Conservation (phyloP, 1,284 basidiomycete species). For the Trichosporon inkin region DNA sequence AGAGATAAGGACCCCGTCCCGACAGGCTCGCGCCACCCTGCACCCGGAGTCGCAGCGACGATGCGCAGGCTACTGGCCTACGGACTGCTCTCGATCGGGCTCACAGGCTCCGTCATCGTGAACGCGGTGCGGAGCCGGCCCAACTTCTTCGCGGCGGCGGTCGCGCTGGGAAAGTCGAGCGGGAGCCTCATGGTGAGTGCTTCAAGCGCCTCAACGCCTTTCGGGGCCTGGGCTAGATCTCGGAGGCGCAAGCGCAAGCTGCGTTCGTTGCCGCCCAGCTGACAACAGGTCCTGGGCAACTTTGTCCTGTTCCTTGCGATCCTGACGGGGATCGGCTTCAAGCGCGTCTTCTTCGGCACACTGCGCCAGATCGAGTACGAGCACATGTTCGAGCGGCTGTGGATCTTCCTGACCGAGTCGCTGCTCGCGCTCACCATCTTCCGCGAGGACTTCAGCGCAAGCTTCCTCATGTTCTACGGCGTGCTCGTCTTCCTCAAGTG, state of each 20-base stretch:
- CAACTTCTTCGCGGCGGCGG: slow-evolving; percentile 91
- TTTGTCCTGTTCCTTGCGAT: slow-evolving; percentile 77
- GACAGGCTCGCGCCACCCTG: too few relatives aligned
- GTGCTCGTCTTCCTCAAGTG: slow-evolving; percentile 91
- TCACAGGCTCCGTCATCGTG: slow-evolving; percentile 65
- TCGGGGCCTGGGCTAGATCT: too few relatives aligned
- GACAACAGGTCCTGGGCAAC: slow-evolving; percentile 78
- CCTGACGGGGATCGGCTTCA: slow-evolving; percentile 69
- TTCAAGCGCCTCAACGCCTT: too few relatives aligned
- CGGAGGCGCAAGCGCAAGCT: background rate
- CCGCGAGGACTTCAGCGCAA: slow-evolving; percentile 82
- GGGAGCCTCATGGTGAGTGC: slow-evolving; percentile 74
- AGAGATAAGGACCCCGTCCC: too few relatives aligned
- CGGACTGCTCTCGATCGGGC: slow-evolving; percentile 62
- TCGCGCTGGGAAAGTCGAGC: slow-evolving; percentile 87
- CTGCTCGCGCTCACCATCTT: slow-evolving; percentile 95
- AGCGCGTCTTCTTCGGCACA: slow-evolving; percentile 86
- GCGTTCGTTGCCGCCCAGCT: background rate
- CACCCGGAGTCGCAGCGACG: too few relatives aligned
- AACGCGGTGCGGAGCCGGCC: slow-evolving; percentile 77
- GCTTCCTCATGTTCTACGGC: slow-evolving; percentile 87
- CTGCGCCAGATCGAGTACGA: slow-evolving; percentile 87
- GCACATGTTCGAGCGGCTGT: slow-evolving; percentile 88
- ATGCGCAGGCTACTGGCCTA: slow-evolving; percentile 59
- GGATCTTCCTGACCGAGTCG: slow-evolving; percentile 97